These are phyloP conservation scores for Nemania sp. DNA, from an alignment of 2,329 filamentous ascomycete genomes.

Conservation along the genomic window DNA sequence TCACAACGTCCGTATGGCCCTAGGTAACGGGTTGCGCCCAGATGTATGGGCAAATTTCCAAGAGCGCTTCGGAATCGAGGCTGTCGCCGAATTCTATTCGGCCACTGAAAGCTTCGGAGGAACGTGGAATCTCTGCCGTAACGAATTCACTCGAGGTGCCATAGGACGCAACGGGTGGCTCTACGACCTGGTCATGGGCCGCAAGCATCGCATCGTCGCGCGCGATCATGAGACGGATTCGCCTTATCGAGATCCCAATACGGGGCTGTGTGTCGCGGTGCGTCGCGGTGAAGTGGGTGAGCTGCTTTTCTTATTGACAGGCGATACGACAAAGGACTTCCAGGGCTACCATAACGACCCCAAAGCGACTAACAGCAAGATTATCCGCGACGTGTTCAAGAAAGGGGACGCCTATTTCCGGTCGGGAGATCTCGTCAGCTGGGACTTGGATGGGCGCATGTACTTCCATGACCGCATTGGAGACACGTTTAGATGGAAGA, in stretches of 20 bases:
- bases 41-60: slow-evolving; percentile 90
- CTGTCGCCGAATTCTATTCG: slow-evolving; percentile 84
- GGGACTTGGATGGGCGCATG: slow-evolving; percentile 75
- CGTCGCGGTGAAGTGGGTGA: slow-evolving; percentile 76
- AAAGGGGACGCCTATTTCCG: slow-evolving; percentile 87
- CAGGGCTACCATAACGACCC: slow-evolving; percentile 85
- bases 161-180: slow-evolving; percentile 79
- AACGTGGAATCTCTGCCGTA: slow-evolving; percentile 78
- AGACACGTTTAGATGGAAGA: slow-evolving; percentile 84
- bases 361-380: slow-evolving; percentile 77
- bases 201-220: slow-evolving; percentile 68
- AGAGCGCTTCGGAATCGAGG: slow-evolving; percentile 79
- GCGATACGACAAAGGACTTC: slow-evolving; percentile 73
- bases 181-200: slow-evolving; percentile 64
- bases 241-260: slow-evolving; percentile 74
- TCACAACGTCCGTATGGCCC: slow-evolving; percentile 79
- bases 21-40: slow-evolving; percentile 86
- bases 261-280: slow-evolving; percentile 74
- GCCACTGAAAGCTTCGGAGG: slow-evolving; percentile 78
- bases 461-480: slow-evolving; percentile 87
- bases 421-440: slow-evolving; percentile 83
- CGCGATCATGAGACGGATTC: slow-evolving; percentile 78
- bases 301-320: slow-evolving; percentile 77
- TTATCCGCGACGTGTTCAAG: slow-evolving; percentile 77
- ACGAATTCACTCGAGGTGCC: slow-evolving; percentile 79